Conservation (phyloP, 768 basidiomycete genomes). For the Phlebiopsis flavidoalba region DNA sequence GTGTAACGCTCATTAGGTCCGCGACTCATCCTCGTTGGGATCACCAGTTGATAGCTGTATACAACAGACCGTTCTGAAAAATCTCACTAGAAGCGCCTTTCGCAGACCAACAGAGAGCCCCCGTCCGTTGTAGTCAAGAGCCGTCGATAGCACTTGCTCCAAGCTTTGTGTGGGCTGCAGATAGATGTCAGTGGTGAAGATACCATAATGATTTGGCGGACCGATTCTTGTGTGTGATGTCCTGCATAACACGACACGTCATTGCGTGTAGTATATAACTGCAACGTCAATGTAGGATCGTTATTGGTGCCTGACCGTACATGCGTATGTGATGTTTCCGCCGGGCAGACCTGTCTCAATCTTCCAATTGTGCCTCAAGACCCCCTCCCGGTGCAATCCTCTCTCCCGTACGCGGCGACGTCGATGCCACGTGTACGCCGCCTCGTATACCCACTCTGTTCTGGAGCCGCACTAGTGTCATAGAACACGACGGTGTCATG, state of each 20-base stretch:
- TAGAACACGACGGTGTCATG: constrained; percentile 9
- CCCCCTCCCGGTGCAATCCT: constrained; percentile 67
- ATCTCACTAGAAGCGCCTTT: constrained; percentile 66
- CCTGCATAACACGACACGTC: constrained; percentile 69
- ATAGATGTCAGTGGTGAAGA: constrained; percentile 65
- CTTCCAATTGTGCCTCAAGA: constrained; percentile 49
- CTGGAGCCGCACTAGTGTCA: constrained; percentile 42
- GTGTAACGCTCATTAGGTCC: no score
- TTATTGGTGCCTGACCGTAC: no score
- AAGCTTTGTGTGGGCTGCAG: constrained; percentile 74
- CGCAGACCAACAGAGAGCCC: constrained; percentile 76
- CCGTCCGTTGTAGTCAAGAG: constrained; percentile 77
- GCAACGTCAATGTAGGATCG: no score
- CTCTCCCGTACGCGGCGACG: constrained; percentile 74
- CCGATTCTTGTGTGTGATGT: constrained; percentile 66
- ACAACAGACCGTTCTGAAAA: no score
- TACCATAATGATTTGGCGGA: constrained; percentile 46
- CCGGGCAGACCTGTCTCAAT: constrained; percentile 66
- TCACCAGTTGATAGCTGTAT: no score
- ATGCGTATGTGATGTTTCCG: constrained; percentile 79
- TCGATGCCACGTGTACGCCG: constrained; percentile 72
- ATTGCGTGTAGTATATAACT: no score
- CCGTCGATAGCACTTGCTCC: constrained; percentile 71
- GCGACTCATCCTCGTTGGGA: no score
- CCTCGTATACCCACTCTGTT: constrained; percentile 58